Evolutionary conservation across 371 early-diverging fungal genomes (phyloP), one percentile per base, ranked within the genome.

Genomic region (Synchytrium microbalum): DNA sequence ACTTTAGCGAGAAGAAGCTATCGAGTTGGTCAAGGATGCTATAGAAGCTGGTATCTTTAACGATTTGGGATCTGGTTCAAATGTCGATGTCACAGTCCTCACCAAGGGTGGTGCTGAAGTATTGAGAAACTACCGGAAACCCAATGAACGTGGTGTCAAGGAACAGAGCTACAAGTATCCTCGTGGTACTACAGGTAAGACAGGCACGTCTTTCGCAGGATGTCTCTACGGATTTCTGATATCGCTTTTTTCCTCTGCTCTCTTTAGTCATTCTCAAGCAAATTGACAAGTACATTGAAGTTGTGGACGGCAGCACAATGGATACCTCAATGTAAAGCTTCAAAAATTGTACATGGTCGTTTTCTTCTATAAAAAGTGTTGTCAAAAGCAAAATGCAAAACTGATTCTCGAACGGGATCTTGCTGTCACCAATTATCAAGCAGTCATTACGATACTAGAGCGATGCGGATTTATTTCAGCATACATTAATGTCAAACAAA

Each of bases 1-100:
- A 5, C 8, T 13, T 13, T 75, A 91, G 89, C 86, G 92, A 63
- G 89, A 96, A 62, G 94, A 95, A 62, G 99, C 95, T 3, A 88
- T 98, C 59, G 86, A 88, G 28, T 72, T 99, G 54, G 99, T 96
- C 29, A 84, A 86, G 68, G 91, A 92, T 63, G 98, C 98, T 53
- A 94, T 99, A 67, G 87, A 92, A 76, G 93, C 99, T 29, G 99
- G 99, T 84, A 94, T 99, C 67, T 92, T 96, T 76, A 99, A 99
- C 78, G 99, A 99, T 81, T 79, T 99, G 57, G 99, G 99, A 69
- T 98, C 99, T 54, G 99, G 99, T 67, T 92, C 92, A 30, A 98
- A 98, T 75, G 96, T 99, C 65, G 98, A 99, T 82, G 88, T 98
- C 3, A 85, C 84, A 63, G 92, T 98, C 19, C 92, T 98, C 72